A percentile compares a stretch with the other conserved stretches of the same genome.
These are phyloP conservation scores for Hypoxylon sp. DNA, from an alignment of 2,329 filamentous ascomycete species.

Conservation along the genomic window DNA sequence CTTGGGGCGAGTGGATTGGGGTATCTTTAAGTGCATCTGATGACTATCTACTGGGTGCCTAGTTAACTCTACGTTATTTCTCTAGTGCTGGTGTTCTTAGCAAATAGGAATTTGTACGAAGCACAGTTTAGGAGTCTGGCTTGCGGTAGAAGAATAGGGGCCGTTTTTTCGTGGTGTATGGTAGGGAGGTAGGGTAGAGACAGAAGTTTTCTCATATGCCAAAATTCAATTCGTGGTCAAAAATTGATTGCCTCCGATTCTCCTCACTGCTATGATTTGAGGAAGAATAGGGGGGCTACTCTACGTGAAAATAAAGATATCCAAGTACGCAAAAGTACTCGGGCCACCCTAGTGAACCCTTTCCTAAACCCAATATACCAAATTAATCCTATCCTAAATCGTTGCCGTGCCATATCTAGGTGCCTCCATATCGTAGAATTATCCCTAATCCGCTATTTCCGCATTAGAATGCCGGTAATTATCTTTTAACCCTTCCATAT, in stretches of 20 bases:
- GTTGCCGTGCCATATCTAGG: not conserved
- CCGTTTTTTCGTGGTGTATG: slow-evolving; percentile 1
- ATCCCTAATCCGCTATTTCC: not conserved
- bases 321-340: not conserved
- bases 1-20: slow-evolving; percentile 69
- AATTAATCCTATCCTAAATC: not conserved
- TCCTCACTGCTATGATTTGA: not conserved
- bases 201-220: not conserved
- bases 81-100: not conserved
- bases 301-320: not conserved
- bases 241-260: not conserved
- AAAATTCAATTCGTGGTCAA: not conserved
- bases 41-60: not conserved
- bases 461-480: not conserved
- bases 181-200: not conserved
- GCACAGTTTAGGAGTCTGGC: not conserved
- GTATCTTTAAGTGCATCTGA: slow-evolving; percentile 59
- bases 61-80: not conserved
- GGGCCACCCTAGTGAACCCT: not conserved
- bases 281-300: not conserved
- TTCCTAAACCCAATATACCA: not conserved
- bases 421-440: not conserved
- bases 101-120: not conserved
- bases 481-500: not conserved
- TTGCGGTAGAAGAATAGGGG: not conserved